Base-by-base conservation (phyloP, 192 early-diverging fungal genomes). In the Lobulomyces angularis region DNA sequence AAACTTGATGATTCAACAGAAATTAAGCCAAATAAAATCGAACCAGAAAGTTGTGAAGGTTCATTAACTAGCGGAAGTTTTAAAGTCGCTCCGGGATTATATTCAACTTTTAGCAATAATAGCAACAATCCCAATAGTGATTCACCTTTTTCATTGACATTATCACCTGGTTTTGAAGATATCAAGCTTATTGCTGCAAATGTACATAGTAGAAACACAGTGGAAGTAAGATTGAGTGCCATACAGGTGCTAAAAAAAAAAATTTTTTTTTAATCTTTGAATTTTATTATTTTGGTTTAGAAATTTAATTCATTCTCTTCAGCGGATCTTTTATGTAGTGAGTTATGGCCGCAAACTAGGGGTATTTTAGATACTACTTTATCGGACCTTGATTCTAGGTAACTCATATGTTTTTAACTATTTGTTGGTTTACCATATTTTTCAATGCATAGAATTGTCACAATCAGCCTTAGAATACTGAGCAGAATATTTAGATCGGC, bases 321-420 rank as follows among this genome's bases (percentile, higher is more conserved):
- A 11, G 52, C 35, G 11, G 69, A 72, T 50, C 47, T 72, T 8
- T 32, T 64, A 8, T 60, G 60, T 7, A 61, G 51, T 14, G 69
- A 72, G 37, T 65, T 72, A 45, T 72, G 69, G 69, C 31, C 28
- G 6, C 59, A 62, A 5, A 46, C 69, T n/a, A 56, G 55, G 39
- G 16, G 12, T 1, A 50, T 44, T 4, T 40, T 72, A 9, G 54
- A 62, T 17, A 29, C 34, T 2, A 51, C 56, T 5, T 21, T 72
- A 20, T 12, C 37, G 12, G 69, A 72, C 44, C 19, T 48, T 1
- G 69, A 72, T 49, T 23, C 38, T 5, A 32, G 56, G 64, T 65
- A n/a, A n/a, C n/a, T n/a, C n/a, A n/a, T n/a, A n/a, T n/a, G n/a
- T n/a, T n/a, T n/a, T n/a, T n/a, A n/a, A n/a, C n/a, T n/a, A n/a